phyloP scores from a whole-genome alignment of 1,284 basidiomycete genomes.

The Papiliotrema flavescens region DNA sequence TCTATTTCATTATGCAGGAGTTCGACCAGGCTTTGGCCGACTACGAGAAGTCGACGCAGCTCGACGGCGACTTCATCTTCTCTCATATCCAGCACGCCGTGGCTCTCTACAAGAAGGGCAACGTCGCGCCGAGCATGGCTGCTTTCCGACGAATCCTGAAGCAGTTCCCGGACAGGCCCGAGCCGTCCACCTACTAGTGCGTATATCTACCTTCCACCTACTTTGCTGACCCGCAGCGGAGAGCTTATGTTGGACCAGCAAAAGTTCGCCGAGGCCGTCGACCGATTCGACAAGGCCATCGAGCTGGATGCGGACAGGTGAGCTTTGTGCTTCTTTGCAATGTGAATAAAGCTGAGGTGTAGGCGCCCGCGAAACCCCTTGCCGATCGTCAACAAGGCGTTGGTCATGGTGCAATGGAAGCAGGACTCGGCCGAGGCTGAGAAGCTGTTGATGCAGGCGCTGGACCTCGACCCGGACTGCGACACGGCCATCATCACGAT shows the following conservation, averaged over 20 bases:
- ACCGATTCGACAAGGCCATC: conserved; percentile 90
- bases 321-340: too few relatives aligned
- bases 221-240: conserved; percentile 58
- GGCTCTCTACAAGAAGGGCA: conserved; percentile 88
- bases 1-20: conserved; percentile 93
- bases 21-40: conserved; percentile 81
- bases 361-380: conserved; percentile 71
- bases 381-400: conserved; percentile 94
- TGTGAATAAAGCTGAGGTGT: conserved; percentile 36
- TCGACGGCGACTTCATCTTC: conserved; percentile 74
- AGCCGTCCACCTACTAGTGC: conserved; percentile 88
- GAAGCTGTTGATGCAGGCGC: conserved; percentile 78
- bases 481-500: conserved; percentile 95
- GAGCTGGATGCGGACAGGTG: conserved; percentile 79
- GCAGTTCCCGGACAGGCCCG: conserved; percentile 75
- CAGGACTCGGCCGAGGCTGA: conserved; percentile 83
- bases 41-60: conserved; percentile 79
- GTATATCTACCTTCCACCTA: conserved; percentile 34
- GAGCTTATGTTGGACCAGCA: conserved; percentile 93
- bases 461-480: conserved; percentile 85
- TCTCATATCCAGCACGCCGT: conserved; percentile 96
- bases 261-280: conserved; percentile 84
- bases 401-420: conserved; percentile 94
- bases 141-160: conserved; percentile 80
- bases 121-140: conserved; percentile 76